Base-by-base conservation (phyloP, 257 asterid species). In the Ajuga chamaepitys region DNA sequence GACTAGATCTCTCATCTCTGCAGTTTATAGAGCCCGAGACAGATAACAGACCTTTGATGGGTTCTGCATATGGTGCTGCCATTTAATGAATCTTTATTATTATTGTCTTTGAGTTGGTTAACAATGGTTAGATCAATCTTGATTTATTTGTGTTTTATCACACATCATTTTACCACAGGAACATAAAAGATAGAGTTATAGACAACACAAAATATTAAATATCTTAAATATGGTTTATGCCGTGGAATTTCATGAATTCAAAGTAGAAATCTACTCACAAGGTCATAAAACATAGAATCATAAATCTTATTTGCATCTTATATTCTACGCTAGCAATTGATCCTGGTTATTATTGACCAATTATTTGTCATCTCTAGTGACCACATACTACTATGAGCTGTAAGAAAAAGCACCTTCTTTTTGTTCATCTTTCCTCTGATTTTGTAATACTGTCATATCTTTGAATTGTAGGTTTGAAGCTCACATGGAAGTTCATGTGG, bases 401-500 rank as follows among this genome's bases (percentile, higher is more conserved):
- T 8, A 37, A 34, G 47, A 61, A 56, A 54, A 24, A 50, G 7
- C 10, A 30, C 4, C 37, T 30, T 13, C 28, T 22, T 58, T 28
- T 45, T 25, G 6, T 24, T 0, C 28, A 7, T 25, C n/a, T 25
- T 30, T 18, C 44, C 37, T 60, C 37, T 25, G 52, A 37, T 60
- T 44, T 54, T 35, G n/a, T 74, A 28, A 59, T 75, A 67, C 62
- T 60, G 37, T 30, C 62, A 42, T 58, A 38, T 58, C 55, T 56
- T 61, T 73, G 64, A 79, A 71, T 56, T 74, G 45, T 66, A 94
- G 97, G 82, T 90, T 90, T 83, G 99, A 94, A 77, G 97, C 99
- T 68, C 99, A 94, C 82, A 90, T 90, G 98, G 99, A 94, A 78
- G 95, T 94, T 79, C 99, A 94, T 47, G 99, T 76, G 52, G 99